Base-by-base conservation (phyloP, 1,139 yeast genomes). In the Suhomyces atakaporum region DNA sequence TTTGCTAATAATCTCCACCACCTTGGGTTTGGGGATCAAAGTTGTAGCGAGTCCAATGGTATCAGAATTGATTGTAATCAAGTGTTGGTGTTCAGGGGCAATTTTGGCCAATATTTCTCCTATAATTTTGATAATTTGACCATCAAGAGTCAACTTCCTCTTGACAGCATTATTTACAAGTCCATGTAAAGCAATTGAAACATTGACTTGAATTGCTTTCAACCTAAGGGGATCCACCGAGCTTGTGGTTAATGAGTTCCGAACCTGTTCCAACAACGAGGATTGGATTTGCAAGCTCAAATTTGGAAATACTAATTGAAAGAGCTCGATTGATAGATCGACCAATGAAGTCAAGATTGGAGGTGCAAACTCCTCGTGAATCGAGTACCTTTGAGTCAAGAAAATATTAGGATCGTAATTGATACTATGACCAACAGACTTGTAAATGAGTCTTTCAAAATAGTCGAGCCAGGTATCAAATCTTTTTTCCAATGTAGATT, bases 241-340 rank as follows among this genome's bases (percentile, higher is more conserved):
- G 23, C 53, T 52, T 1, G 67, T 52, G 2, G 62, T 59, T 12
- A 68, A 45, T 6, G 82, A 76, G 3, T 81, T 68, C 47, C 90
- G 73, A 44, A 92, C 63, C 42, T 84, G 89, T 47, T 90, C 97
- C 31, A 92, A 60, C 24, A 92, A 70, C 1, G 97, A 88, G 39
- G 84, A 82, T 53, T 92, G 97, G 38, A 92, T 84, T 45, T 88
- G 86, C 7, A 78, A 61, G n/a, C 90, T 78, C 49, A 92, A 74
- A 42, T 73, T 69, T 0, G 95, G 88, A 47, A 92, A 84, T 1
- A 84, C 72, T 7, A 75, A 54, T 8, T 85, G 81, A 51, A 89
- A 86, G 4, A 89, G 67, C 42, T 84, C 89, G 50, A 92, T 81
- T 0, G 96, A 82, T 1, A 77, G 60, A 58, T 92, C 96, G 15